Conservation (phyloP, 1,284 basidiomycete species). For the Sporisorium exsertum region DNA sequence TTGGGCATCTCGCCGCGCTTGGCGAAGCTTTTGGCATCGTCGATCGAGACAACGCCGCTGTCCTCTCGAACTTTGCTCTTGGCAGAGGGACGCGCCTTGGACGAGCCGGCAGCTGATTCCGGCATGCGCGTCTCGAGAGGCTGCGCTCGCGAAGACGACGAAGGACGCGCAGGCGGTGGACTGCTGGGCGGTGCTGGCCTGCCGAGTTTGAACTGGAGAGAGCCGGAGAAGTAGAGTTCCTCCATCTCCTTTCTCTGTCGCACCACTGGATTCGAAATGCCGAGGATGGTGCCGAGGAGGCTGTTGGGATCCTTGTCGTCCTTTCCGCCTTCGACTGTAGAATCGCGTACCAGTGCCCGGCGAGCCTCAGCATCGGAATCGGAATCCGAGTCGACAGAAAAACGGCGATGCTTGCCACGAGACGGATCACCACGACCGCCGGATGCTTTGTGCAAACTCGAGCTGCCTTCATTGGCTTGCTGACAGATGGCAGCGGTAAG, state of each 20-base stretch:
- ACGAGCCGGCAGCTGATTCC: not conserved
- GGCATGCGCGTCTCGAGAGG: slow-evolving; percentile 6
- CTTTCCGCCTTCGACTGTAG: slow-evolving; percentile 34
- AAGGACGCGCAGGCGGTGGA: slow-evolving; percentile 41
- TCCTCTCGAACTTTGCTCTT: slow-evolving; percentile 15
- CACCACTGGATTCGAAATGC: slow-evolving; percentile 82
- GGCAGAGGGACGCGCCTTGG: not conserved
- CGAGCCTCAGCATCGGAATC: slow-evolving; percentile 53
- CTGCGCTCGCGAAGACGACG: slow-evolving; percentile 6
- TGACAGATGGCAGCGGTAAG: slow-evolving; percentile 74
- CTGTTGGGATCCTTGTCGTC: slow-evolving; percentile 74
- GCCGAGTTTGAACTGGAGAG: slow-evolving; percentile 76
- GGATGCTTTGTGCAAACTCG: slow-evolving; percentile 3
- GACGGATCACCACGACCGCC: slow-evolving; percentile 14
- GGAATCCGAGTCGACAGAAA: slow-evolving; percentile 40
- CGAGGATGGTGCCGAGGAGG: slow-evolving; percentile 82
- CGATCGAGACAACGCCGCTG: slow-evolving; percentile 41
- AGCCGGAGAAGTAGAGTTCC: slow-evolving; percentile 77
- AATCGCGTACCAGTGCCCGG: slow-evolving; percentile 47
- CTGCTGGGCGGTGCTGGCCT: slow-evolving; percentile 42
- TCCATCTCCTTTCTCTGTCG: slow-evolving; percentile 73
- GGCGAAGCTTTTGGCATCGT: slow-evolving; percentile 9
- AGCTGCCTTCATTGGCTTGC: slow-evolving; percentile 53
- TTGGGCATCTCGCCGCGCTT: slow-evolving; percentile 25
- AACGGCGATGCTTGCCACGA: slow-evolving; percentile 26